Base-by-base conservation (phyloP, 1,284 basidiomycete species). In the Marasmius tenuissimus region DNA sequence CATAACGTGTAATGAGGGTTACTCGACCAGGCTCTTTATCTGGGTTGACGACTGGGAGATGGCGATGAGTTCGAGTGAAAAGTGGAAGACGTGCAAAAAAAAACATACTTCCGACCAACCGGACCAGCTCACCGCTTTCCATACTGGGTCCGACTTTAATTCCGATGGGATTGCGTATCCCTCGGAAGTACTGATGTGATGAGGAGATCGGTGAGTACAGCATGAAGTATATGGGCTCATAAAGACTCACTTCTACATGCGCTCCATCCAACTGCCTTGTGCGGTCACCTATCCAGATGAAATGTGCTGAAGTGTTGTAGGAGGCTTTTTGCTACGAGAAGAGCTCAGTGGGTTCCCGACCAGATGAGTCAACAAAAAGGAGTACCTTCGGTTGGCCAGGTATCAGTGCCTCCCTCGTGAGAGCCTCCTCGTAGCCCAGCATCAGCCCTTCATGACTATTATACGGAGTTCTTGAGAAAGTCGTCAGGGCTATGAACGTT, bases 221-320 rank as follows among this genome's bases (percentile, higher is more conserved):
- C 1, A 47, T 8, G 7, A 3, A 47, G 45, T 1, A 47, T 20
- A n/a, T 47, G 45, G 16, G 8, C 40, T n/a, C 45, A n/a, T 2
- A 1, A n/a, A 8, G 11, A 47, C 45, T 47, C 20, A 47, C 45
- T n/a, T 47, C 97, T 37, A 98, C 88, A 72, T 99, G 97, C 1
- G 96, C 97, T 16, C 95, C 95, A 63, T 89, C 87, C 3, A 98
- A 78, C 75, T 97, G 94, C 50, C 97, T 81, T n/a, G 97, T 99
- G 55, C 97, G 86, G 76, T 99, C 97, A 0, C 97, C 97, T 59
- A 99, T 93, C 97, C 97, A 99, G 62, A 98, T 77, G 75, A 97
- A 97, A 73, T 97, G 96, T 5, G 94, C 92, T 6, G 94, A 94
- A 8, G 92, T 91, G 70, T 94, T 94, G 76, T 94, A 96, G 70